These are phyloP conservation scores for Venustampulla echinocandica DNA, from an alignment of 495 filamentous ascomycete genomes.

Conservation along the genomic window DNA sequence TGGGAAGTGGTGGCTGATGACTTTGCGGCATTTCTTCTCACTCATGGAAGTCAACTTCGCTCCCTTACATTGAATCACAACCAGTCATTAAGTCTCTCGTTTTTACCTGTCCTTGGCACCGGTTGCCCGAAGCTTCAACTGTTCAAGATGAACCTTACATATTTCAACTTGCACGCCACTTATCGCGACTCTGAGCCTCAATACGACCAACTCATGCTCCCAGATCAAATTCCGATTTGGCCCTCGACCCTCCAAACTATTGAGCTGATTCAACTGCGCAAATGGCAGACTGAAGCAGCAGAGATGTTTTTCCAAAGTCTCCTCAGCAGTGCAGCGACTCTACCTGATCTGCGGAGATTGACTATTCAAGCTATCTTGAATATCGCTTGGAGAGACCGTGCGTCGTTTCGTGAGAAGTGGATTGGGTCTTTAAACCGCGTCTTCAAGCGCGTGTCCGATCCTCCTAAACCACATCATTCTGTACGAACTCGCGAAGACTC, in stretches of 20 bases:
- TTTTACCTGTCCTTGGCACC: constrained; percentile 49
- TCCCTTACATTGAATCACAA: constrained; percentile 67
- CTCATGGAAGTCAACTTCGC: constrained; percentile 52
- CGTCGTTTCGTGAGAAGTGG: constrained; percentile 64
- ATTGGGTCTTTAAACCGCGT: constrained; percentile 51
- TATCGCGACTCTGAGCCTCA: constrained; percentile 63
- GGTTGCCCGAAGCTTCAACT: constrained; percentile 60
- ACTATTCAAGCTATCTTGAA: constrained; percentile 60
- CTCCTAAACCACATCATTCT: constrained; percentile 31
- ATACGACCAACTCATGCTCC: constrained; percentile 52
- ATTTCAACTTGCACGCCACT: constrained; percentile 42
- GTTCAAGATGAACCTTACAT: constrained; percentile 65
- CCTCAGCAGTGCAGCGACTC: constrained; percentile 51
- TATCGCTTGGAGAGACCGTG: constrained; percentile 70
- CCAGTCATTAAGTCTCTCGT: constrained; percentile 62
- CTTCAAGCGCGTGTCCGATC: constrained; percentile 48
- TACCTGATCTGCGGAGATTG: constrained; percentile 57
- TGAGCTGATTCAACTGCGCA: constrained; percentile 64
- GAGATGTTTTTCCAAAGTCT: constrained; percentile 70
- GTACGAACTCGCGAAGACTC: background rate
- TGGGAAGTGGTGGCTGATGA: constrained; percentile 52
- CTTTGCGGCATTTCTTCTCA: constrained; percentile 50
- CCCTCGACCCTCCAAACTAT: constrained; percentile 57
- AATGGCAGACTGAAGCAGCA: constrained; percentile 55
- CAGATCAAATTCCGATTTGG: constrained; percentile 62